Base-by-base conservation (phyloP, 805 yeast genomes). In the Hanseniaspora thailandica region DNA sequence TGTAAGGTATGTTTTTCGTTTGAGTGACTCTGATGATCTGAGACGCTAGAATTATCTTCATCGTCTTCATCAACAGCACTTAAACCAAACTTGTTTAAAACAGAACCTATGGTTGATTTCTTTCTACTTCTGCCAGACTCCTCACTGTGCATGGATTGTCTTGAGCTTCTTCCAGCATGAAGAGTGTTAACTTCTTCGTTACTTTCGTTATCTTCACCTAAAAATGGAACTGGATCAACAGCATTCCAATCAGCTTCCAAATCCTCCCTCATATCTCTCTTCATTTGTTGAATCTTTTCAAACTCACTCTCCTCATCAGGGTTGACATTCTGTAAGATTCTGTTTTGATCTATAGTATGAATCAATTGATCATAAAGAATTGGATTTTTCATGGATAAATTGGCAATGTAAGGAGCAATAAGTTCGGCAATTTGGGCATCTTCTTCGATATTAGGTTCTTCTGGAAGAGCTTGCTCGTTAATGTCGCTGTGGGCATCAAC, bases 261-360 rank as follows among this genome's bases (percentile, higher is more conserved):
- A 28, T 52, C 55, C 7, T 52, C 43, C 28, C 43, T 52, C 41
- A 52, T 52, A n/a, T 52, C 55, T 52, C 28, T 40, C 34, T 47
- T 52, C 44, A 45, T 33, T 26, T 52, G 46, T 34, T 52, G 55
- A 28, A 52, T 52, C 19, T 34, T 47, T 34, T 47, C 46, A 46
- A 48, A 48, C 7, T 48, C 52, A 23, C 52, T 48, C 4, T 48
- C 30, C 25, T 41, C 47, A 33, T 48, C 35, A 10, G 52, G 52
- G 22, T 40, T 19, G 20, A 48, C 52, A 25, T 19, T 40, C 4
- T 48, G 35, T 6, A 48, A 10, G 13, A 48, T 41, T 48, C 50
- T 45, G 19, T 46, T 46, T 20, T 52, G 51, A 33, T 45, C 49
- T 26, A 52, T 45, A 3, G 55, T 45, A 10, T 41, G 46, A n/a